These are phyloP conservation scores for Potentilla sterilis DNA, from an alignment of 306 rosid species.

Conservation along the genomic window DNA sequence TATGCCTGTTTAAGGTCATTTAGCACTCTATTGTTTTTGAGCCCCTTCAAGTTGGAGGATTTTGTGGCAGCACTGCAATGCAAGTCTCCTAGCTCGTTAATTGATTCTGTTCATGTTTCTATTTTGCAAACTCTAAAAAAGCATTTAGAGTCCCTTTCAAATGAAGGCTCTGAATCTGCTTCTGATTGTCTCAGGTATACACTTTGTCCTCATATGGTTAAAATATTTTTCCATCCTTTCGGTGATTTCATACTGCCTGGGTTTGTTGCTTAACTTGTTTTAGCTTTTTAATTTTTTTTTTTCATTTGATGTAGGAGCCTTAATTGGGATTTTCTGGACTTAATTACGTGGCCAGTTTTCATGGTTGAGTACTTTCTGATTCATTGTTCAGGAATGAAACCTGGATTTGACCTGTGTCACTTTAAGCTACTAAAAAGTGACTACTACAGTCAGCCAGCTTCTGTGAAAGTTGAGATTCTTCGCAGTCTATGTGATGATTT, in stretches of 20 bases:
- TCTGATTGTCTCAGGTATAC: slow-evolving; percentile 74
- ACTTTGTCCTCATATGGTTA: slow-evolving; percentile 12
- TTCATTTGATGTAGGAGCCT: slow-evolving; percentile 62
- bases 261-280: slow-evolving; percentile 14
- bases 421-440: slow-evolving; percentile 53
- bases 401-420: slow-evolving; percentile 50
- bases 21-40: slow-evolving; percentile 79
- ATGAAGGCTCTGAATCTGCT: slow-evolving; percentile 85
- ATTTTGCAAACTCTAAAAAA: slow-evolving; percentile 73
- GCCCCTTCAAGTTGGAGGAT: slow-evolving; percentile 94
- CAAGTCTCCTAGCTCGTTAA: slow-evolving; percentile 58
- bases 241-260: slow-evolving; percentile 5
- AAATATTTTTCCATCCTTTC: slow-evolving; percentile 27
- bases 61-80: slow-evolving; percentile 65
- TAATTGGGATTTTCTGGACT: slow-evolving; percentile 93
- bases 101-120: slow-evolving; percentile 81
- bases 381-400: slow-evolving; percentile 62
- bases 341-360: slow-evolving; percentile 90
- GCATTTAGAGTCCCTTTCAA: slow-evolving; percentile 85
- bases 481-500: slow-evolving; percentile 83
- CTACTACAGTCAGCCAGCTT: slow-evolving; percentile 68
- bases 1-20: slow-evolving; percentile 84
- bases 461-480: slow-evolving; percentile 74
- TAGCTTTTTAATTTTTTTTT: not conserved
- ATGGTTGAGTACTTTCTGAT: slow-evolving; percentile 83